Base-by-base conservation (phyloP, 2,329 filamentous ascomycete genomes). In the Clonostachys rhizophaga region DNA sequence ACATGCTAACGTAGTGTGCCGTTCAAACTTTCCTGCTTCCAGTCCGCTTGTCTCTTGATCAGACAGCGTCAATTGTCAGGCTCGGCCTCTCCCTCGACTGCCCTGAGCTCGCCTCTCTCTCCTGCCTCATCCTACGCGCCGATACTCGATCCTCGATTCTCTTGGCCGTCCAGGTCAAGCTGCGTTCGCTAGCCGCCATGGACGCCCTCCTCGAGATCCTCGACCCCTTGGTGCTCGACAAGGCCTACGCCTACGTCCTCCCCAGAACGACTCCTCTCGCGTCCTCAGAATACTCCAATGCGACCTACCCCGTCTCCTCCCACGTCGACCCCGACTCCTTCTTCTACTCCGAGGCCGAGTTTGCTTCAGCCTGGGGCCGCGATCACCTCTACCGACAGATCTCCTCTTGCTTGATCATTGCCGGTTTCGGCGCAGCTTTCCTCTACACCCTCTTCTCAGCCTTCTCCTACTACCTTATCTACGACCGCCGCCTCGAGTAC, bases 301-400 rank as follows among this genome's bases (percentile, higher is more conserved):
- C 16, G 49, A 46, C 36, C 16, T 45, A n/a, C 39, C 47, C 24
- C 17, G 37, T 40, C 37, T 18, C 37, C n/a, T 96, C 96, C 92
- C 92, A 97, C 76, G 82, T 96, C 70, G 83, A 92, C 42, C 86
- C 96, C 55, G 91, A 96, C 69, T 58, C 91, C 50, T 79, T 82
- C 68, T 91, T 96, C 70, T 88, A 84, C 58, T 89, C 86, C 60
- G 58, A 91, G 52, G 86, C 87, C 67, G 92, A 96, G 70, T 80
- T 85, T 55, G 57, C 87, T 49, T 96, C 95, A 64, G 85, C 91
- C 43, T 75, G 70, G 34, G 55, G 86, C 6, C 71, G 69, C 53
- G 68, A 72, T 59, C 63, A 69, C 57, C 61, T 71, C 46, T 55
- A 61, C 37, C 68, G 69, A 45, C 69, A 72, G 47, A 52, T 54